Percentiles rank a stretch among this genome's conserved stretches.
Evolutionary conservation across 768 basidiomycete genomes (phyloP).

Genomic region (Cystobasidium onofrii): DNA sequence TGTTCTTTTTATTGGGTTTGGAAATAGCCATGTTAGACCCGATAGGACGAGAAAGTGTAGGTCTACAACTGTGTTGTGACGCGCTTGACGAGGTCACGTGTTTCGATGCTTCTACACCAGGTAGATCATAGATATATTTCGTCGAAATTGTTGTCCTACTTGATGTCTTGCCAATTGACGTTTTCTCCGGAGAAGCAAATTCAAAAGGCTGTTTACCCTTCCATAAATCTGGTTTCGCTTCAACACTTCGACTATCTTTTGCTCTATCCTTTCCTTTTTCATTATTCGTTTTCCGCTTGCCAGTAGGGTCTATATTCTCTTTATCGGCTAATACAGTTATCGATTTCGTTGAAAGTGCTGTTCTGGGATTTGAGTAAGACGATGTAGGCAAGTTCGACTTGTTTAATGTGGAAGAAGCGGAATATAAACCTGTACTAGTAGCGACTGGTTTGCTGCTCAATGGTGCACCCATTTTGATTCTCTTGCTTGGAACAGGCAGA

Average conservation of each 20-base stretch:
- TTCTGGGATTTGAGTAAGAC: background rate
- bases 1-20: background rate
- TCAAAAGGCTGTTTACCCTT: constrained; percentile 15
- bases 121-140: constrained; percentile 11
- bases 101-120: background rate
- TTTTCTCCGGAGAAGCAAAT: background rate
- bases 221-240: background rate
- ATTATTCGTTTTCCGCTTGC: background rate
- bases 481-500: background rate
- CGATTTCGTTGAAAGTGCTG: background rate
- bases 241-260: background rate
- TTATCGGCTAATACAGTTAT: background rate
- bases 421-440: background rate
- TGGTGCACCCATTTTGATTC: background rate
- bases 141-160: background rate
- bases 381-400: background rate
- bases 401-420: background rate
- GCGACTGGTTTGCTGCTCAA: no score
- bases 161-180: no score
- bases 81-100: background rate
- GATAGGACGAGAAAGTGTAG: background rate
- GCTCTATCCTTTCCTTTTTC: background rate
- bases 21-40: background rate
- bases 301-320: constrained; percentile 9
- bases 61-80: background rate